Evolutionary conservation across 2,329 filamentous ascomycete species (phyloP).

Genomic region (Macroventuria anomochaeta): DNA sequence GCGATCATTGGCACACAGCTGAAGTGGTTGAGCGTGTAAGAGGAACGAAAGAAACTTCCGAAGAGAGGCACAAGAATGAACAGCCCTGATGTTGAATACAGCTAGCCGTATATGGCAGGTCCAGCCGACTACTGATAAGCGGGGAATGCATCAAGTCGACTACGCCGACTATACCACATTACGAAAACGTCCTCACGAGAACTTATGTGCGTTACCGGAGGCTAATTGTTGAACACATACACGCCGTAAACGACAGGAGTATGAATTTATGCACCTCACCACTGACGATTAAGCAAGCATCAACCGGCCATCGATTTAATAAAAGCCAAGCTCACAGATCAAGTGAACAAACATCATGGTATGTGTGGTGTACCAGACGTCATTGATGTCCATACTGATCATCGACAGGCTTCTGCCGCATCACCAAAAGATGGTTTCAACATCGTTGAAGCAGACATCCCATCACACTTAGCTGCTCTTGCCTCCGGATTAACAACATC

Average conservation of each 20-base stretch:
- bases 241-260: neutral
- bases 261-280: neutral
- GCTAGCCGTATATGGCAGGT: constrained; percentile 26
- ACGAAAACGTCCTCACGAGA: neutral
- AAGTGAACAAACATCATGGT: constrained; percentile 5
- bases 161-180: constrained; percentile 1
- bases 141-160: constrained; percentile 7
- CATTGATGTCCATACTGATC: neutral
- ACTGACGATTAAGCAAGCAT: neutral
- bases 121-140: constrained; percentile 21
- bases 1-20: too few relatives aligned
- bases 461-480: constrained; percentile 54
- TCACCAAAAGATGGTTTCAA: constrained; percentile 19
- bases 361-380: neutral
- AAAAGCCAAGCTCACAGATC: neutral
- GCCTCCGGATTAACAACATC: constrained; percentile 50
- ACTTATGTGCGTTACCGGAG: neutral
- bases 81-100: too few relatives aligned
- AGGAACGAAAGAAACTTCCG: too few relatives aligned
- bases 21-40: too few relatives aligned
- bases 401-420: neutral
- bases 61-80: too few relatives aligned
- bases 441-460: constrained; percentile 58
- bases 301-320: neutral
- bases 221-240: neutral